Percentiles rank a stretch among this genome's conserved stretches.
Evolutionary conservation across 495 filamentous ascomycete species (phyloP).

Genomic region (Daldinia grandis): DNA sequence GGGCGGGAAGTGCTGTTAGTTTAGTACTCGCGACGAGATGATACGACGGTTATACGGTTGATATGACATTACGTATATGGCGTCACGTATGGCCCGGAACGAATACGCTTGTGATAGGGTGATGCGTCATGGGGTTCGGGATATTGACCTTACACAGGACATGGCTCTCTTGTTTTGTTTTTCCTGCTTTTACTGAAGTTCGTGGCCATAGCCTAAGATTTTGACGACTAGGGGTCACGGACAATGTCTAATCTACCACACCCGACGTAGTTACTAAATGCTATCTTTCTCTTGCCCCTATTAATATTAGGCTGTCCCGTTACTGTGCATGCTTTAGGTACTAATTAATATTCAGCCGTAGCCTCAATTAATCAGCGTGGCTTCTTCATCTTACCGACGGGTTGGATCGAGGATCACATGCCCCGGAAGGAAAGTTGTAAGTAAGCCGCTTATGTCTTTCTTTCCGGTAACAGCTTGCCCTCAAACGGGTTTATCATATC

Average conservation of each 20-base stretch:
- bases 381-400: not conserved
- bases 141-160: slow-evolving; percentile 46
- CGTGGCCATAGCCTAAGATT: slow-evolving; percentile 39
- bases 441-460: not conserved
- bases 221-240: slow-evolving; percentile 36
- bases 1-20: slow-evolving; percentile 88
- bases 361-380: not conserved
- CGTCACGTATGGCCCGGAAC: slow-evolving; percentile 53
- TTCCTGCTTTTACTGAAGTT: slow-evolving; percentile 43
- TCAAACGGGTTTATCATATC: not conserved
- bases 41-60: slow-evolving; percentile 52
- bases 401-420: not conserved
- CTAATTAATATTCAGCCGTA: not conserved
- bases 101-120: slow-evolving; percentile 42
- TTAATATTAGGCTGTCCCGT: not conserved
- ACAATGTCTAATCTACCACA: slow-evolving; percentile 44
- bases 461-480: not conserved
- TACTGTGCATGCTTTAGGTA: not conserved
- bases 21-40: slow-evolving; percentile 39
- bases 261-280: slow-evolving; percentile 40
- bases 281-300: slow-evolving; percentile 30
- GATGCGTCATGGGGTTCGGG: slow-evolving; percentile 46
- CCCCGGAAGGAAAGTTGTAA: not conserved
- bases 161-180: slow-evolving; percentile 43
- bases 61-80: slow-evolving; percentile 55